These are phyloP conservation scores for Apiosordaria backusii DNA, from an alignment of 495 filamentous ascomycete genomes.

Conservation along the genomic window DNA sequence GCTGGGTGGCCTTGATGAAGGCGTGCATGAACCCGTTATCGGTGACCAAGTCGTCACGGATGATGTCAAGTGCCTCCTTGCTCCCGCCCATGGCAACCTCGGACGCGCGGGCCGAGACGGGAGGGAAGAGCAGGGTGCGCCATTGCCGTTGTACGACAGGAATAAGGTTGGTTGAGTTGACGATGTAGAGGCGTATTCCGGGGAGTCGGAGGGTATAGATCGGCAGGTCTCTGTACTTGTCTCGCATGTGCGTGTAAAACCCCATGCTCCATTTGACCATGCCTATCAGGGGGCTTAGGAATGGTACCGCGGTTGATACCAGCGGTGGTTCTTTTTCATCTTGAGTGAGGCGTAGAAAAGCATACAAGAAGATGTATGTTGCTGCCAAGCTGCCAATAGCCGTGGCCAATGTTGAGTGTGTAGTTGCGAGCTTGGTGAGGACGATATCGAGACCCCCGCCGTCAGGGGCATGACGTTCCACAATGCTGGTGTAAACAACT, in stretches of 20 bases:
- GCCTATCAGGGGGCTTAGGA: constrained; percentile 26
- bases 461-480: not conserved
- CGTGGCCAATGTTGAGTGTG: constrained; percentile 8
- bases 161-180: constrained; percentile 25
- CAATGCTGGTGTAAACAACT: not conserved
- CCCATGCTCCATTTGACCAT: constrained; percentile 23
- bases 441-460: not conserved
- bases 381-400: constrained; percentile 17
- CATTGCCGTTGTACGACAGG: constrained; percentile 21
- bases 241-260: constrained; percentile 21
- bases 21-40: constrained; percentile 20
- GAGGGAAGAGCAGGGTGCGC: constrained; percentile 20
- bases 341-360: constrained; percentile 23
- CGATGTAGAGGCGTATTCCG: constrained; percentile 23
- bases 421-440: not conserved
- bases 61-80: constrained; percentile 16
- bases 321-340: constrained; percentile 27
- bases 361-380: constrained; percentile 25
- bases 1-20: constrained; percentile 15
- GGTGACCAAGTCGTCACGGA: constrained; percentile 12
- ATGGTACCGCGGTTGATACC: constrained; percentile 22
- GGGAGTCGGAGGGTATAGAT: constrained; percentile 33
- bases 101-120: not conserved
- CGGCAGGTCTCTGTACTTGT: constrained; percentile 21
- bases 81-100: constrained; percentile 19